Percentiles rank a stretch among this genome's conserved stretches.
phyloP scores from a whole-genome alignment of 2,329 filamentous ascomycete genomes.

The Mycosphaerella arachidis region DNA sequence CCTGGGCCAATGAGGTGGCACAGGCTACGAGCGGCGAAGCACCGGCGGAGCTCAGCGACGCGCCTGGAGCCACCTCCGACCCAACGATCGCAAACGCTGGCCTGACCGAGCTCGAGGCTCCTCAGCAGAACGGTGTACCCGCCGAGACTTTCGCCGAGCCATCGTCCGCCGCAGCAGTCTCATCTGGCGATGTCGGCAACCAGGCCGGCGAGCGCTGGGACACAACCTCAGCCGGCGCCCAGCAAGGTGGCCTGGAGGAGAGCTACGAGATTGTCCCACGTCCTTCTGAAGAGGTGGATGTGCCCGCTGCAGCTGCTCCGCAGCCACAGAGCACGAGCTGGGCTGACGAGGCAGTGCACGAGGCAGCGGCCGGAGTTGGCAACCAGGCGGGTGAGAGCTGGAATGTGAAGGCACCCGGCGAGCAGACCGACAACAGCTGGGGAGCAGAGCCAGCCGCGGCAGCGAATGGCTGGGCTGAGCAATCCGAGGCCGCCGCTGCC shows the following conservation, averaged over 20 bases:
- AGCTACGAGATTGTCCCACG: slow-evolving; percentile 73
- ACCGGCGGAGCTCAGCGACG: slow-evolving; percentile 8
- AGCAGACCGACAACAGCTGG: slow-evolving; percentile 36
- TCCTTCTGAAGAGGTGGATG: slow-evolving; percentile 70
- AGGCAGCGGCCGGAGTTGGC: slow-evolving; percentile 23
- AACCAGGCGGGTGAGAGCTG: slow-evolving; percentile 31
- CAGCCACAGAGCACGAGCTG: slow-evolving; percentile 59
- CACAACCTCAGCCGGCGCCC: slow-evolving; percentile 44
- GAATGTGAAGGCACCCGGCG: slow-evolving; percentile 35
- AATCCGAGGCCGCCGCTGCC: slow-evolving; percentile 25
- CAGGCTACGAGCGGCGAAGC: slow-evolving; percentile 37
- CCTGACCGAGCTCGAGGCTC: slow-evolving; percentile 61
- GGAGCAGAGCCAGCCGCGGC: slow-evolving; percentile 16
- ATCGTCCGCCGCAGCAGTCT: slow-evolving; percentile 33
- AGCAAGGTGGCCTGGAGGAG: slow-evolving; percentile 53
- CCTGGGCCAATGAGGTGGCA: slow-evolving; percentile 46
- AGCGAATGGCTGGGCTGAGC: slow-evolving; percentile 27
- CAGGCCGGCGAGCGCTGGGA: slow-evolving; percentile 65
- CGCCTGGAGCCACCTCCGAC: slow-evolving; percentile 47
- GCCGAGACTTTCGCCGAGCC: slow-evolving; percentile 29
- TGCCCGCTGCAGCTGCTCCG: slow-evolving; percentile 42
- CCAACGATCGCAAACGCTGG: slow-evolving; percentile 64
- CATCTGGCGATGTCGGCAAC: slow-evolving; percentile 43
- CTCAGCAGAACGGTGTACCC: slow-evolving; percentile 31
- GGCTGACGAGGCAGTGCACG: slow-evolving; percentile 63